A percentile compares a stretch with the other conserved stretches of the same genome.
Conservation (phyloP, 1,284 basidiomycete genomes). For the Neonothopanus nambi region DNA sequence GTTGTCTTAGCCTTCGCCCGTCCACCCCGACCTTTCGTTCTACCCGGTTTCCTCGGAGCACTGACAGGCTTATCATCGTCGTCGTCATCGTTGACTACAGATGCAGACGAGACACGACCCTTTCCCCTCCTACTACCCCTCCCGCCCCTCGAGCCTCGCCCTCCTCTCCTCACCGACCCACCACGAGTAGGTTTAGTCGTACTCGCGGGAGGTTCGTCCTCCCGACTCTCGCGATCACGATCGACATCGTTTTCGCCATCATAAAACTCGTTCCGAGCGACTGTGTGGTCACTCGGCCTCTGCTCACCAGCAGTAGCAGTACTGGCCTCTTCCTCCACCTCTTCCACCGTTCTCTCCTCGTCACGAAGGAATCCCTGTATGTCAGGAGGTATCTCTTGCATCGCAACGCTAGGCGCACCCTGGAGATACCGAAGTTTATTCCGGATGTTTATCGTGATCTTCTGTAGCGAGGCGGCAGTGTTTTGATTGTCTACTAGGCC, state of each 20-base stretch:
- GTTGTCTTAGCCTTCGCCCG: constrained; percentile 11
- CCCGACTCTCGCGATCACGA: no score
- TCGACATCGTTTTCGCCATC: constrained; percentile 74
- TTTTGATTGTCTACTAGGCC: constrained; percentile 94
- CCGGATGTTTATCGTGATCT: constrained; percentile 84
- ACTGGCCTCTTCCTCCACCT: constrained; percentile 67
- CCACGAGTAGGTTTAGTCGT: constrained; percentile 17
- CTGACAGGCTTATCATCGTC: constrained; percentile 5
- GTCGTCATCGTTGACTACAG: constrained; percentile 7
- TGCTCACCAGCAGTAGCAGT: constrained; percentile 60
- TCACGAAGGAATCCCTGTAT: constrained; percentile 78
- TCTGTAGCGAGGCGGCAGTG: constrained; percentile 78
- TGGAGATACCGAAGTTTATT: constrained; percentile 92
- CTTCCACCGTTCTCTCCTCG: constrained; percentile 73
- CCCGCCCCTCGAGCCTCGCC: constrained; percentile 25
- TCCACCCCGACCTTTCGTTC: constrained; percentile 33
- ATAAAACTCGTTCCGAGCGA: constrained; percentile 66
- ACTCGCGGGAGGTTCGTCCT: constrained; percentile 34
- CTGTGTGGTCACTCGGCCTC: constrained; percentile 50
- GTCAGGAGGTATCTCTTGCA: constrained; percentile 96
- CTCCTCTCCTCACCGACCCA: constrained; percentile 20
- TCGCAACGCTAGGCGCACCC: constrained; percentile 93
- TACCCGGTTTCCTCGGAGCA: constrained; percentile 9
- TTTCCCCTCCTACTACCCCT: constrained; percentile 9
- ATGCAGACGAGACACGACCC: constrained; percentile 8